Base-by-base conservation (phyloP, 192 early-diverging fungal species). In the Backusella sp. region DNA sequence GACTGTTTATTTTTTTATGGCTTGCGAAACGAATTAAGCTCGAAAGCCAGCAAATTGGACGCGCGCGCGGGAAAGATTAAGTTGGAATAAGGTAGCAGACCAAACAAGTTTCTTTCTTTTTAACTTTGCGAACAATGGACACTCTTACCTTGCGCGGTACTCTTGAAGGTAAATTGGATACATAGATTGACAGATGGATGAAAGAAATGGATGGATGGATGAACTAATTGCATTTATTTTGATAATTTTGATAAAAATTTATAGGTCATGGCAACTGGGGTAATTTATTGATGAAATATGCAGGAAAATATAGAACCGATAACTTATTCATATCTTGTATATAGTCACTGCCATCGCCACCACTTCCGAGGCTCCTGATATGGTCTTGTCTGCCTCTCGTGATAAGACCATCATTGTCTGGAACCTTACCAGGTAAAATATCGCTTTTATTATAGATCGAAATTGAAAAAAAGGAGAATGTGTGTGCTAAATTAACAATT, bases 401-500 rank as follows among this genome's bases (percentile, higher is more conserved):
- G 94, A 98, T 94, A 99, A 98, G 95, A 92, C 96, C 76, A 90
- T 99, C 86, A 95, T 99, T 75, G 96, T 99, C 87, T 99, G 98
- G 98, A 86, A 91, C 82, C 88, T 99, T 87, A 93, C 93, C 82
- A 79, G 77, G 74, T 73, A 73, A 73, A 73, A 62, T 62, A 62
- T 14, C 12, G 23, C 30, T 32, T 30, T 32, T 32, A 32, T 3
- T 32, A 32, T 32, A 19, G 6, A 39, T 68, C 34, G 67, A 39
- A 36, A 39, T 4, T 36, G 30, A n/a, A 28, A 28, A 28, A 32
- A 32, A 32, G 30, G 21, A 68, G 36, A 39, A 3, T 34, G 4
- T 34, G 4, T 34, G 32, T 17, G 34, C 3, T 68, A 6, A 35
- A n/a, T 36, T 68, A 6, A 36, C 8, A 37, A 67, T 34, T 30